Conservation (phyloP, 306 rosid species). For the Trifolium fragiferum region DNA sequence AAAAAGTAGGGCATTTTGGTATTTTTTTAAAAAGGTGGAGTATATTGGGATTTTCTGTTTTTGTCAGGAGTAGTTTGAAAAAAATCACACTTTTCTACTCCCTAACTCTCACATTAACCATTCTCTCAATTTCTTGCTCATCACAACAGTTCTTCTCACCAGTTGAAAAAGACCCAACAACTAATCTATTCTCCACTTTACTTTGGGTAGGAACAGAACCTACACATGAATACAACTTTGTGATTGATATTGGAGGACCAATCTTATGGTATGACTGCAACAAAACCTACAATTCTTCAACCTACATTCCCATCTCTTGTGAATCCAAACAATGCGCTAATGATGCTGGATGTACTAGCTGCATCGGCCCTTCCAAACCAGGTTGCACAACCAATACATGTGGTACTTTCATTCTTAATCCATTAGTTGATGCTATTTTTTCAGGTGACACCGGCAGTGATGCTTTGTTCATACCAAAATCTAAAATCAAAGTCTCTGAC, state of each 20-base stretch:
- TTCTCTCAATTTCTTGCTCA: neutral
- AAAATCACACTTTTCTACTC: neutral
- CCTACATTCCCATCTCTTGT: slow-evolving; percentile 33
- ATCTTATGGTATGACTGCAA: slow-evolving; percentile 42
- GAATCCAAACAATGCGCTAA: slow-evolving; percentile 25
- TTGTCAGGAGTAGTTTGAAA: too few species aligned
- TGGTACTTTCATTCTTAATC: slow-evolving; percentile 11
- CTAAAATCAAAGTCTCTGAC: neutral
- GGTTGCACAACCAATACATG: slow-evolving; percentile 46
- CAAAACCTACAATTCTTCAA: slow-evolving; percentile 33
- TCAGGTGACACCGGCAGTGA: slow-evolving; percentile 33
- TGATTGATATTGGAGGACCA: slow-evolving; percentile 46
- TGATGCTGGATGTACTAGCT: neutral
- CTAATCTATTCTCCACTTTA: slow-evolving; percentile 36
- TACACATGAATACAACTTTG: neutral
- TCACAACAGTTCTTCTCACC: slow-evolving; percentile 22
- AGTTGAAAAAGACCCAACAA: slow-evolving; percentile 39
- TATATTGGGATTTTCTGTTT: too few species aligned
- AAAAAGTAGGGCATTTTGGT: too few species aligned
- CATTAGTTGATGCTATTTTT: neutral
- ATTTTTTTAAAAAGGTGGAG: too few species aligned
- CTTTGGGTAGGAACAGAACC: slow-evolving; percentile 43
- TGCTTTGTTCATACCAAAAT: neutral
- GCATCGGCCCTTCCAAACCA: slow-evolving; percentile 23
- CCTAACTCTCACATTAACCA: slow-evolving; percentile 24